Evolutionary conservation across 1,139 yeast species (phyloP).

Genomic region (Saccharomycopsis phalli): DNA sequence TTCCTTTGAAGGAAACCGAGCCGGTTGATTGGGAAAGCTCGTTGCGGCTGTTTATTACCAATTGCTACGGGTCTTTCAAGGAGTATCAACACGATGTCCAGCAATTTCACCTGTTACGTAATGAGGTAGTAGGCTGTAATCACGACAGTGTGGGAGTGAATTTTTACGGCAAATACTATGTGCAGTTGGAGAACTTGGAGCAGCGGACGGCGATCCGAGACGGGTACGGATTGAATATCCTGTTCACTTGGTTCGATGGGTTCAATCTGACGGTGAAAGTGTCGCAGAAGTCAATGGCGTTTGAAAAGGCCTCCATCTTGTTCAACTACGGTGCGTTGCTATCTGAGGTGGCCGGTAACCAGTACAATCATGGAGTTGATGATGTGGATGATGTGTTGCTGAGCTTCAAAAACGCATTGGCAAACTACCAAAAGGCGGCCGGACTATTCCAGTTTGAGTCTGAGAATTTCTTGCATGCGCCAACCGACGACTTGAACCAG

Average conservation of each 20-base stretch:
- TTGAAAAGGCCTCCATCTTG: conserved; percentile 79
- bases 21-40: conserved; percentile 58
- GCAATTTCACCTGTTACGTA: conserved; percentile 51
- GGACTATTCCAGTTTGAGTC: conserved; percentile 67
- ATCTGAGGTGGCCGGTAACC: conserved; percentile 35
- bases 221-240: conserved; percentile 39
- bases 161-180: conserved; percentile 63
- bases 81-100: conserved; percentile 51
- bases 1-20: conserved; percentile 19
- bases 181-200: conserved; percentile 74
- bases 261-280: conserved; percentile 44
- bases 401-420: conserved; percentile 53
- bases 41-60: conserved; percentile 47
- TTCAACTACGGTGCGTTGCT: conserved; percentile 63
- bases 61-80: conserved; percentile 54
- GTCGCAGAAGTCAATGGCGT: conserved; percentile 62
- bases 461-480: conserved; percentile 85
- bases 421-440: conserved; percentile 64
- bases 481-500: conserved; percentile 68
- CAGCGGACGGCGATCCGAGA: conserved; percentile 52
- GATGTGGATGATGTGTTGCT: conserved; percentile 33
- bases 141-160: conserved; percentile 31
- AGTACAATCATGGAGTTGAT: conserved; percentile 9
- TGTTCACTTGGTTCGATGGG: conserved; percentile 79
- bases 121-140: conserved; percentile 45